Evolutionary conservation across 2,329 filamentous ascomycete genomes (phyloP), one percentile per base, ranked within the genome.

Genomic region (Fusarium sp.): DNA sequence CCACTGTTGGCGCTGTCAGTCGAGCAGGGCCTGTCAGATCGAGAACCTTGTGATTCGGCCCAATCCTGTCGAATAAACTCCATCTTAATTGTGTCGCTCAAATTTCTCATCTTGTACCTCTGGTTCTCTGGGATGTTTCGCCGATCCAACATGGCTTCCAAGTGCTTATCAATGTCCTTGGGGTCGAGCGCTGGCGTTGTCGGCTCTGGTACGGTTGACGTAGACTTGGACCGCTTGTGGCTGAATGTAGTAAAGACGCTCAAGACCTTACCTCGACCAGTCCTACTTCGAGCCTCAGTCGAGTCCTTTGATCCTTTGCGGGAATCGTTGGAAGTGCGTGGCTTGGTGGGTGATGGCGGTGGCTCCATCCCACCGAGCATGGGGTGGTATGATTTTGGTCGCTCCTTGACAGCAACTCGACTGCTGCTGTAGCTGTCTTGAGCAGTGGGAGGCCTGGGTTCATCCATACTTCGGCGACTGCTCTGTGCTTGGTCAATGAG

Each of bases 91-190:
- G 92, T 92, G 70, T 93, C 87, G 68, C 93, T 94, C 65, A 99
- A 84, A 60, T 91, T 94, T 47, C 95, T 89, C 94, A 99, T 98
- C 82, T 97, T 97, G 80, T 95, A 94, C 58, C 95, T 88, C 85
- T 97, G 94, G 70, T 97, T 92, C 76, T 97, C 93, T 5, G 95
- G 94, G 58, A 98, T 97, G 75, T 98, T 97, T 69, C 95, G 88
- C 20, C 94, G 90, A 78, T 97, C 94, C 80, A 97, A 79, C 80
- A 89, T 85, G 5, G 86, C 88, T 74, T 91, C 88, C 49, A 89
- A 84, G 67, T 89, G 86, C 61, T 80, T 81, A 66, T 87, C 83
- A 43, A 90, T 85, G 67, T 89, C 83, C 72, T 84, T 82, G n/a
- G 84, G 82, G 58, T 87, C 82, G 30, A 89, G 80, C n/a, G 73